Percentiles rank a stretch among this genome's conserved stretches.
phyloP scores from a whole-genome alignment of 2,329 filamentous ascomycete genomes.

The Colletotrichum melonis region DNA sequence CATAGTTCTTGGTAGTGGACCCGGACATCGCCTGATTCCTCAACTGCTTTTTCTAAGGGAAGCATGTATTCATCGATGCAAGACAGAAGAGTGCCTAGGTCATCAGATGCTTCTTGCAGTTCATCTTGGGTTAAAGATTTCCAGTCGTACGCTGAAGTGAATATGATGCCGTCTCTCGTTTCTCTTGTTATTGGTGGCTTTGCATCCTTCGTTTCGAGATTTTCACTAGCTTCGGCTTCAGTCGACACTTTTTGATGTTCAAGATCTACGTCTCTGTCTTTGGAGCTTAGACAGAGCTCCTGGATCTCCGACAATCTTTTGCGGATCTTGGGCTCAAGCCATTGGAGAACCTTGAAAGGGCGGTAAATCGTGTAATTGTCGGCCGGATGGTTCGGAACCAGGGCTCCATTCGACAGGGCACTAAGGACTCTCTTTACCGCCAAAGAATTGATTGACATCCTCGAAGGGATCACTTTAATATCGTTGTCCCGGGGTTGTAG shows the following conservation, averaged over 20 bases:
- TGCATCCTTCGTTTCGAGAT: background rate
- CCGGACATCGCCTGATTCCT: rapidly evolving
- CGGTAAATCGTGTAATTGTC: background rate
- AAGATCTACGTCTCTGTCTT: too few species aligned
- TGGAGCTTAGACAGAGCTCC: background rate
- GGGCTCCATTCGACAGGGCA: background rate
- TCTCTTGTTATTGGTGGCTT: background rate
- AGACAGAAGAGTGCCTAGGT: background rate
- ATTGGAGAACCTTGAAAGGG: background rate
- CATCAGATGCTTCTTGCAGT: background rate
- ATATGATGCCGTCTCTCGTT: background rate
- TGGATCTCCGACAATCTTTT: background rate
- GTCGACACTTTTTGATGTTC: rapidly evolving
- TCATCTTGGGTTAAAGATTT: background rate
- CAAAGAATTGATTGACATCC: background rate
- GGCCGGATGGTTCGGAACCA: background rate
- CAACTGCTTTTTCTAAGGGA: background rate
- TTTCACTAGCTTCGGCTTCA: rapidly evolving
- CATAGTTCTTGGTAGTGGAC: background rate
- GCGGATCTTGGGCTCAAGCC: background rate
- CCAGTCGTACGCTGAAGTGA: background rate
- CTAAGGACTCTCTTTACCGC: background rate
- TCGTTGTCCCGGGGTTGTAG: background rate
- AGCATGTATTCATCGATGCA: background rate
- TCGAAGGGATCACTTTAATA: background rate